Conservation (phyloP, 441 rosid species). For the Pelargonium exstipulatum region DNA sequence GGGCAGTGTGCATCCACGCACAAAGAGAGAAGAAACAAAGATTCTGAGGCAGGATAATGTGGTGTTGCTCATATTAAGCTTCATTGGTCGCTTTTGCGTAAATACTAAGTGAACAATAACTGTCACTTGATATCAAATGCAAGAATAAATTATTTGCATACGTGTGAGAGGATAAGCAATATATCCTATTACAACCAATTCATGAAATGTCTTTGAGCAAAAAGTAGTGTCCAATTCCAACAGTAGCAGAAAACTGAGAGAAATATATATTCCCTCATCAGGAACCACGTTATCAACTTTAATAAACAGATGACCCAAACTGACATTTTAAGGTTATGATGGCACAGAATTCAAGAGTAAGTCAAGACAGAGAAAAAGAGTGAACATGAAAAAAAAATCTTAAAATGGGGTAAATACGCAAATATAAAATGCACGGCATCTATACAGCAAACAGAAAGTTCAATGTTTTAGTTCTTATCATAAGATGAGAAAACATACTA, state of each 20-base stretch:
- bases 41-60: no score
- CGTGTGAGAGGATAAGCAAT: neutral
- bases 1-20: neutral
- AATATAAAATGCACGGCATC: neutral
- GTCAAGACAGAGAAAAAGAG: neutral
- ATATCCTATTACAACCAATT: neutral
- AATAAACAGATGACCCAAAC: neutral
- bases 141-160: no score
- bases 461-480: neutral
- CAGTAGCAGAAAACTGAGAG: neutral
- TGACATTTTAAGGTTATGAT: neutral
- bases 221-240: neutral
- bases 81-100: no score
- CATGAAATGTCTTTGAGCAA: neutral
- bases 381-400: neutral
- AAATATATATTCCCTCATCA: neutral
- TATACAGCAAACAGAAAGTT: neutral
- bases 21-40: no score
- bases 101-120: no score
- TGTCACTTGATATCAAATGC: no score
- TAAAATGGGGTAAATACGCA: neutral
- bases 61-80: no score
- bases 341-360: neutral
- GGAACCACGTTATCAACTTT: neutral
- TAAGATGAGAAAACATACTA: slow-evolving; percentile 33